A percentile compares a stretch with the other conserved stretches of the same genome.
These are phyloP conservation scores for Trichoderma citrinoviride DNA, from an alignment of 2,329 filamentous ascomycete species.

Conservation along the genomic window DNA sequence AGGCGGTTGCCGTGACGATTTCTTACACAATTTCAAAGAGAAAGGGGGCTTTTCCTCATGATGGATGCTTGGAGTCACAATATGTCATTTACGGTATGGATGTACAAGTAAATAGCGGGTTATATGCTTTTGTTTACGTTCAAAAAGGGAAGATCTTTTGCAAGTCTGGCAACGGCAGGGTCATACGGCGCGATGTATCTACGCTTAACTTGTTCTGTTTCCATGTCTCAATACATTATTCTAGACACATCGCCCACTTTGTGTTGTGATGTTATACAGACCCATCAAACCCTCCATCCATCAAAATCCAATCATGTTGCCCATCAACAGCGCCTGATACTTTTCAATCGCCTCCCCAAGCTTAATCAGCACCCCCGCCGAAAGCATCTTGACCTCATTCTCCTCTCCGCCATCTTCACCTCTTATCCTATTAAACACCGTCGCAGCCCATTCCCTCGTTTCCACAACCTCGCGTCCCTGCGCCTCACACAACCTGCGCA, in stretches of 20 bases:
- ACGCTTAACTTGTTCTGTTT: background rate
- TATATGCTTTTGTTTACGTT: background rate
- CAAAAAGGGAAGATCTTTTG: background rate
- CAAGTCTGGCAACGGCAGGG: background rate
- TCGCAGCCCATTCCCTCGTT: slow-evolving; percentile 79
- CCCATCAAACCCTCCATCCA: background rate
- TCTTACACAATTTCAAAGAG: background rate
- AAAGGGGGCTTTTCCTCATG: background rate
- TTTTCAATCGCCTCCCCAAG: slow-evolving; percentile 78
- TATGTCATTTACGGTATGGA: background rate
- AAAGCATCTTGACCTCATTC: slow-evolving; percentile 73
- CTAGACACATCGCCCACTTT: background rate
- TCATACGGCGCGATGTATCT: background rate
- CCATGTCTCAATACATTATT: background rate
- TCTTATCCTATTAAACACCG: slow-evolving; percentile 64
- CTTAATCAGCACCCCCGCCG: slow-evolving; percentile 74
- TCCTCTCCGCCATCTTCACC: slow-evolving; percentile 62
- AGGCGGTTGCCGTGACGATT: background rate
- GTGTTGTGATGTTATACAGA: background rate
- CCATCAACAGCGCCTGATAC: slow-evolving; percentile 74
- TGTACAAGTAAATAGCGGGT: background rate
- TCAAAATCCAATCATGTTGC: slow-evolving; percentile 54
- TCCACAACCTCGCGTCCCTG: slow-evolving; percentile 78
- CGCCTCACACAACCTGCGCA: slow-evolving; percentile 68
- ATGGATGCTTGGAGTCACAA: background rate